Conservation (phyloP, 805 yeast genomes). For the Lipomyces yamanashiensis region DNA sequence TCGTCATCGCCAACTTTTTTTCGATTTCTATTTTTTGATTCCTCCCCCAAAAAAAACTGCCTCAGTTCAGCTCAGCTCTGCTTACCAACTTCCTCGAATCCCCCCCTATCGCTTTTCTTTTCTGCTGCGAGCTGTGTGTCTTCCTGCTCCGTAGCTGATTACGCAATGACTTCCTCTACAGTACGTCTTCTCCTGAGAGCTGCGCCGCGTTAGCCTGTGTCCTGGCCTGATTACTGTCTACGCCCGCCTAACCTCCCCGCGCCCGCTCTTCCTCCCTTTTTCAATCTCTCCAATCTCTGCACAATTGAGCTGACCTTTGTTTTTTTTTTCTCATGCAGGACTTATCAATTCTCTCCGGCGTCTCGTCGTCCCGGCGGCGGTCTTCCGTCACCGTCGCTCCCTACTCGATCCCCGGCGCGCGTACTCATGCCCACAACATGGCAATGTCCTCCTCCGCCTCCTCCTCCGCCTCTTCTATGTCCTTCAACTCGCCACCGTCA, state of each 20-base stretch:
- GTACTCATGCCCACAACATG: slow-evolving; percentile 23
- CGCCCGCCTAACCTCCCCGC: neutral
- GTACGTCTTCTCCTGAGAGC: neutral
- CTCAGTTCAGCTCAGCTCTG: neutral
- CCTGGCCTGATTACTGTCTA: neutral
- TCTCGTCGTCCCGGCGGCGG: slow-evolving; percentile 29
- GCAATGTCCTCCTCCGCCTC: slow-evolving; percentile 31
- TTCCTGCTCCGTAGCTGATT: neutral
- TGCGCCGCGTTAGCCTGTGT: neutral
- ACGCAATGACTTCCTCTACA: neutral
- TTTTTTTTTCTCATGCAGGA: neutral
- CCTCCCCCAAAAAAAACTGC: neutral
- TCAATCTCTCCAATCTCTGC: neutral
- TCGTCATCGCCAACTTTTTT: slow-evolving; percentile 18
- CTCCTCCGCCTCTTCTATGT: slow-evolving; percentile 14
- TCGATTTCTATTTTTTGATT: slow-evolving; percentile 2
- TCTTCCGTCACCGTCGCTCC: slow-evolving; percentile 35
- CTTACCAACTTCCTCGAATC: neutral
- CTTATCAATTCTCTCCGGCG: slow-evolving; percentile 5
- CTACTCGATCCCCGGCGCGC: slow-evolving; percentile 35
- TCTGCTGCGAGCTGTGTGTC: neutral
- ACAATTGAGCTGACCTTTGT: neutral
- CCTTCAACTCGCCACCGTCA: slow-evolving; percentile 27
- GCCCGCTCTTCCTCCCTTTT: neutral
- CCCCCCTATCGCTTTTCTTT: neutral